phyloP scores from a whole-genome alignment of 148 eudicot genomes.

The Mesembryanthemum crystallinum region DNA sequence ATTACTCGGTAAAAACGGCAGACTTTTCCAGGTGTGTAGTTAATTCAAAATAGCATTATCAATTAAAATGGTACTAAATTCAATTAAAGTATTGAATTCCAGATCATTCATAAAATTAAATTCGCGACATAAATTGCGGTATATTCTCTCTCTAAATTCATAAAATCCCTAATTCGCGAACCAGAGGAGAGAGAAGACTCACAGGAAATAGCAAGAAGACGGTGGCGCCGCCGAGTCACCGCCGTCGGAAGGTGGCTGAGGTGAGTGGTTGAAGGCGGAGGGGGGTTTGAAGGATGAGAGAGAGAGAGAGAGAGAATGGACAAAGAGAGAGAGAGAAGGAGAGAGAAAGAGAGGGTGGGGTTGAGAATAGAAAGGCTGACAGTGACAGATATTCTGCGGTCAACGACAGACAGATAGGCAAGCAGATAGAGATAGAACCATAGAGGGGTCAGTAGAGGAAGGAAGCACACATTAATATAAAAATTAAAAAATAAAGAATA shows the following conservation, averaged over 20 bases:
- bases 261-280: background rate
- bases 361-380: background rate
- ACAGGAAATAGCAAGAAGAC: background rate
- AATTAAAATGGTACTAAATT: no score
- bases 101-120: background rate
- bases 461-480: no score
- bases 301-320: background rate
- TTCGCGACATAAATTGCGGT: background rate
- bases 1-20: background rate
- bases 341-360: background rate
- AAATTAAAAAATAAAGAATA: no score
- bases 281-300: background rate
- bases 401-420: slow-evolving; percentile 13
- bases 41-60: no score
- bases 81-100: background rate
- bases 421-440: no score
- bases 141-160: background rate
- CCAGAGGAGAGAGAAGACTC: background rate
- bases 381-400: slow-evolving; percentile 4
- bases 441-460: no score
- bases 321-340: background rate
- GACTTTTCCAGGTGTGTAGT: background rate
- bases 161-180: background rate
- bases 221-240: slow-evolving; percentile 11
- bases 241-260: slow-evolving; percentile 12